Evolutionary conservation across 169 alveolate genomes (phyloP), one percentile per base, ranked within the genome.

Genomic region (Blepharisma undulans): DNA sequence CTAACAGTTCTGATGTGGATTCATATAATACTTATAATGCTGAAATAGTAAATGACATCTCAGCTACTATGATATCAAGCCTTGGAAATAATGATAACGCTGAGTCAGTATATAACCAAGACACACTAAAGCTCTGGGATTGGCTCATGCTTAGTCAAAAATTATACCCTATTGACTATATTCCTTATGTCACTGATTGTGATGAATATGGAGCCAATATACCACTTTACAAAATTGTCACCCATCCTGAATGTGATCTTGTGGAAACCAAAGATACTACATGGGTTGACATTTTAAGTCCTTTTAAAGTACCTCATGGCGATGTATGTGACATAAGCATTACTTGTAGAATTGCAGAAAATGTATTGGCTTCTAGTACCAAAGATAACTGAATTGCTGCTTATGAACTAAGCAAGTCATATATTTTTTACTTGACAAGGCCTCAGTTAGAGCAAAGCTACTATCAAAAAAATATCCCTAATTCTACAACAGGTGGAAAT

Each of bases 171-270:
- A 22, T 72, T 19, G 66, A 29, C 34, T 86, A 86, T 32, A 25
- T 86, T 27, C 91, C 91, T 66, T 86, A 66, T 34, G 16, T 86
- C 8, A 71, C 91, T 1, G 91, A 86, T 34, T 86, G 91, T 86
- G 80, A 27, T 22, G 80, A 72, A 21, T 72, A 22, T 29, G 91
- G 91, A 32, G 91, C 91, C 14, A 61, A 25, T 72, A 36, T 86
- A 7, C 84, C 91, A 21, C 7, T 86, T 10, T 71, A 86, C 30
- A 6, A 86, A 27, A n/a, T 86, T 19, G n/a, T 29, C 84, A 71
- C 34, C 5, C 84, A 86, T 36, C 29, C 25, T 3, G 18, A 5
- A 4, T 86, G 91, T 32, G 72, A 60, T 66, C 29, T 86, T 27
- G 84, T 86, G 16, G 32, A 1, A 59, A 60, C 61, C 12, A n/a